Evolutionary conservation across 2,329 filamentous ascomycete genomes (phyloP).

Genomic region (Stachybotrys elegans): DNA sequence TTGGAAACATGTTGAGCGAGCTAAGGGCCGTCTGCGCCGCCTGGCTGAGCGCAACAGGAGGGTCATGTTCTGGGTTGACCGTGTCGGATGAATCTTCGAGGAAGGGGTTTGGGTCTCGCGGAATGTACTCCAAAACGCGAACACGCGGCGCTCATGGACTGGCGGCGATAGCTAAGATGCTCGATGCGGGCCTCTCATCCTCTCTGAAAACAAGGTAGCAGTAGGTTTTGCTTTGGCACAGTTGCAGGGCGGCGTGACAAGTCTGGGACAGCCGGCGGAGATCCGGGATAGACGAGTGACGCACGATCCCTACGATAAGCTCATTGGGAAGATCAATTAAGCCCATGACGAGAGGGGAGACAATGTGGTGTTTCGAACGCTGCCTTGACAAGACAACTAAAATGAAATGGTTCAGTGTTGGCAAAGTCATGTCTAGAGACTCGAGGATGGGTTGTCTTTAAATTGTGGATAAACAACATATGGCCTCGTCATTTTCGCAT

Average conservation of each 20-base stretch:
- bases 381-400: no score
- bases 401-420: no score
- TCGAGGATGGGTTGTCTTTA: no score
- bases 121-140: neutral
- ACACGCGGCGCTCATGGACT: neutral
- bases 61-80: neutral
- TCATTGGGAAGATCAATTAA: no score
- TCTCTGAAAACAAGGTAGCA: neutral
- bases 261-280: neutral
- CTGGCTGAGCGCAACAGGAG: neutral
- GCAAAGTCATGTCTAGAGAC: no score
- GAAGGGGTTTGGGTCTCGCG: neutral
- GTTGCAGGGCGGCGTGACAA: neutral
- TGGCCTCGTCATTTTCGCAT: no score
- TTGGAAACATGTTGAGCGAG: neutral
- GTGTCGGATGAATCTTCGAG: neutral
- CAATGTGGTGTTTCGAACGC: no score
- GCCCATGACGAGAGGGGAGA: no score
- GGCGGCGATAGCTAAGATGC: neutral
- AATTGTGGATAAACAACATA: no score
- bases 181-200: neutral
- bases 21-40: neutral
- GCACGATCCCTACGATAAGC: no score
- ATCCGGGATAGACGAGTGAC: no score
- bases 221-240: neutral